Base-by-base conservation (phyloP, 2,329 filamentous ascomycete genomes). In the Diaporthe citri region DNA sequence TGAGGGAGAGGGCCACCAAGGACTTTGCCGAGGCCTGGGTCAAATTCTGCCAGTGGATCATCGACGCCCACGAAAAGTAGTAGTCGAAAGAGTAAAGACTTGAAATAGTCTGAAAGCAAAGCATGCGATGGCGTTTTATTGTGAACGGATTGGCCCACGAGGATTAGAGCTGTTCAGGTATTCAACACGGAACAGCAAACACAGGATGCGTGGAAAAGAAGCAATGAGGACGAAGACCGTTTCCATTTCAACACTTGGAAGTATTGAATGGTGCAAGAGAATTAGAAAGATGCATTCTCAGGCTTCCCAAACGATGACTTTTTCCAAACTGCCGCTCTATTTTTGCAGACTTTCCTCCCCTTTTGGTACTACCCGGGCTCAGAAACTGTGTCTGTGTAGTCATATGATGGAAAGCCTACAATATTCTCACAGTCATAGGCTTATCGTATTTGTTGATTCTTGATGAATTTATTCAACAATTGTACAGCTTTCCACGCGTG, bases 161-260 rank as follows among this genome's bases (percentile, higher is more conserved):
- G n/a, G 9, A 31, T 64, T 34, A 4, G 20, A 46, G 9, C 46
- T 8, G 28, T 67, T 48, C 31, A 39, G 12, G 12, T 10, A 34
- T 67, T 67, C 43, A 67, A 51, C 62, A 51, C 9, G 62, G 62
- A 67, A 12, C 43, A 39, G 6, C 22, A 34, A 15, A 25, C 28
- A 25, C 7, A 9, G 25, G 3, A 31, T 31, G 28, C 20, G 4
- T 6, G 22, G 31, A 31, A 36, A 36, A n/a, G 56, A 13, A n/a
- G 28, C 9, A n/a, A 7, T 28, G 17, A 34, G 5, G 3, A 36
- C 8, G 9, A 20, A 5, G 17, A 17, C 22, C 17, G 3, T 10
- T n/a, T 51, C 62, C 12, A 48, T 36, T 59, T 67, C 62, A 52
- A 67, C 62, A 34, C 43, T 51, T 20, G 56, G 55, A 36, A 34